phyloP scores from a whole-genome alignment of 192 early-diverging fungal species.

The Linnemannia zychae region DNA sequence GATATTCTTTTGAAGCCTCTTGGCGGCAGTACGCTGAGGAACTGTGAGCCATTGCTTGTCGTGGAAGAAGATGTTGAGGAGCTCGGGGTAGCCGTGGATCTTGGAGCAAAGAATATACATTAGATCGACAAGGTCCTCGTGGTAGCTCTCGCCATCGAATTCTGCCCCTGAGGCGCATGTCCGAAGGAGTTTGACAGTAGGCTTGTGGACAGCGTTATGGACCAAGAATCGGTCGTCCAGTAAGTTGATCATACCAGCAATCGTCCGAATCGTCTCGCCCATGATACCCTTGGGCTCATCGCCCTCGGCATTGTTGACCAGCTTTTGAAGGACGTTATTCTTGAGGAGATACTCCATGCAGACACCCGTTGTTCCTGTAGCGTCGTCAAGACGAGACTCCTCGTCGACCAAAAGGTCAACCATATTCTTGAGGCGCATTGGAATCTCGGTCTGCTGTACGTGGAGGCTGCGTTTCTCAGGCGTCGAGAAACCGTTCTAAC shows the following conservation, averaged over 20 bases:
- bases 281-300: conserved; percentile 87
- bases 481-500: conserved; percentile 47
- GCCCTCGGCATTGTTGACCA: conserved; percentile 81
- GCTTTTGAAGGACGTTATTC: conserved; percentile 82
- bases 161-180: conserved; percentile 70
- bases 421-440: conserved; percentile 80
- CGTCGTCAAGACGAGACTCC: conserved; percentile 80
- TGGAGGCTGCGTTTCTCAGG: conserved; percentile 51
- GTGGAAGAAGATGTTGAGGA: conserved; percentile 85
- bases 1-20: conserved; percentile 36
- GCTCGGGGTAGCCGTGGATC: conserved; percentile 80
- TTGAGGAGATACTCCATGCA: conserved; percentile 94
- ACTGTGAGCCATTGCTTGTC: conserved; percentile 73
- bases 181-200: conserved; percentile 81
- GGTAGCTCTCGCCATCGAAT: conserved; percentile 63
- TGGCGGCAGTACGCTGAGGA: conserved; percentile 59
- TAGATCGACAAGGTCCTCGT: conserved; percentile 76
- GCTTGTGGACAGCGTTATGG: conserved; percentile 91
- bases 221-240: conserved; percentile 91
- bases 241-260: conserved; percentile 86
- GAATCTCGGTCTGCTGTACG: conserved; percentile 85
- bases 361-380: conserved; percentile 74
- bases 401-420: conserved; percentile 92
- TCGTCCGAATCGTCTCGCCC: conserved; percentile 82
- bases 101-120: conserved; percentile 86